Evolutionary conservation across 2,329 filamentous ascomycete species (phyloP), one percentile per base, ranked within the genome.

Genomic region (Alternaria viburni): DNA sequence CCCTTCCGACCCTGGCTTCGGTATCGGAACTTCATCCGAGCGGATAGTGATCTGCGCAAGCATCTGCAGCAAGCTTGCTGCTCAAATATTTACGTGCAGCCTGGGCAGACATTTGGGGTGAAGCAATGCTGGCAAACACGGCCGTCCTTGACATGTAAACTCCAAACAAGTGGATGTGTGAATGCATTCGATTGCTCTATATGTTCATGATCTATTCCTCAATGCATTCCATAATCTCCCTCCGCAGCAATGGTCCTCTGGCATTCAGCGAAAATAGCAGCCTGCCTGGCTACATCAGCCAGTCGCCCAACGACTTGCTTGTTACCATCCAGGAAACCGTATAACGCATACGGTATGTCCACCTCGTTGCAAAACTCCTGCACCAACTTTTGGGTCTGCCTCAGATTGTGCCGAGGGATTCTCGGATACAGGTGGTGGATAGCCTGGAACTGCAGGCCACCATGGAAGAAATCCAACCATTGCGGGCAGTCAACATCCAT

Each of bases 401-500:
- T 83, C 10, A 92, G 79, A 75, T 92, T 92, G 77, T 92, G 90
- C 23, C 90, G 81, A 1, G 90, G 90, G 57, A 91, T 83, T 5
- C 90, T 84, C 3, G 90, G 90, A 72, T 89, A 92, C 11, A 92
- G 78, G 69, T 92, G 90, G 77, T 92, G 90, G 3, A 91, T 86
- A 7, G 87, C 89, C 78, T 92, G 90, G 79, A 92, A 92, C 79
- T 92, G 90, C 26, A 92, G 82, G 1, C 90, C 90, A 52, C 90
- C 90, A 75, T 92, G 90, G 73, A 91, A 84, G 69, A 89, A 92
- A 75, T 92, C 90, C 25, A 92, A 81, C 90, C 90, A 92, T 23
- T 84, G 81, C 0, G 90, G 90, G 77, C 90, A 92, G 70, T 91
- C 89, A 51, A 92, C 87, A 71, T 92, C 90, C 89, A 92, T 91